Conservation (phyloP, 2,329 filamentous ascomycete species). For the Diaporthe sp. region DNA sequence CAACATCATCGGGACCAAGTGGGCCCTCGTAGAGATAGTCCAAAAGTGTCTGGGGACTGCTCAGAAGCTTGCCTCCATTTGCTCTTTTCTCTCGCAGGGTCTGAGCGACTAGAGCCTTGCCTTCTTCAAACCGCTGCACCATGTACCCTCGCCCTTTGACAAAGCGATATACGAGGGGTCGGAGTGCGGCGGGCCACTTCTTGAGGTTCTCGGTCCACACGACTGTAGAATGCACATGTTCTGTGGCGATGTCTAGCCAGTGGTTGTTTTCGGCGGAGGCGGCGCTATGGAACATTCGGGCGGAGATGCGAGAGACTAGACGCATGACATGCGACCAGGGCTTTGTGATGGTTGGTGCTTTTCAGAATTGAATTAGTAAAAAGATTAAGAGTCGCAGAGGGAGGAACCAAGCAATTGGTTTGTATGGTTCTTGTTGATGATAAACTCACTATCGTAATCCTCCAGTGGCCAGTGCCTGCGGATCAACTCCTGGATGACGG, state of each 20-base stretch:
- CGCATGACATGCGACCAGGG: constrained; percentile 19
- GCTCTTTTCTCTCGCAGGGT: not conserved
- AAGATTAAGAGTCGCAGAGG: rapidly evolving
- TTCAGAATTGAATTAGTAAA: not conserved
- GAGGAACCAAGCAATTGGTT: not conserved
- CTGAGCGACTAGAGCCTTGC: not conserved
- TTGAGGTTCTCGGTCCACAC: not conserved
- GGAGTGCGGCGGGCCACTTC: not conserved
- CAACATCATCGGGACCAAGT: not conserved
- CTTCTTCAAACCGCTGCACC: constrained; percentile 9
- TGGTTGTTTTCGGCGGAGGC: constrained; percentile 1
- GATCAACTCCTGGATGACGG: not conserved
- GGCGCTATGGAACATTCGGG: constrained; percentile 1
- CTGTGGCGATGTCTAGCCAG: not conserved
- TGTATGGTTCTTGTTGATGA: too few species aligned
- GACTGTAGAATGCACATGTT: not conserved
- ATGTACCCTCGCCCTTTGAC: not conserved
- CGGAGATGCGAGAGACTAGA: not conserved
- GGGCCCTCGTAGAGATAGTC: not conserved
- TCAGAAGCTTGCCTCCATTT: not conserved
- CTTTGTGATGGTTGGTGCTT: not conserved
- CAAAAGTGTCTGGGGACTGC: not conserved
- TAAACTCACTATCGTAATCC: not conserved
- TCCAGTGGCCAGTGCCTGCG: constrained; percentile 8
- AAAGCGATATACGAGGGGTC: not conserved